A percentile compares a stretch with the other conserved stretches of the same genome.
phyloP scores from a whole-genome alignment of 352 stramenopile genomes.

The Pythium periplocum region DNA sequence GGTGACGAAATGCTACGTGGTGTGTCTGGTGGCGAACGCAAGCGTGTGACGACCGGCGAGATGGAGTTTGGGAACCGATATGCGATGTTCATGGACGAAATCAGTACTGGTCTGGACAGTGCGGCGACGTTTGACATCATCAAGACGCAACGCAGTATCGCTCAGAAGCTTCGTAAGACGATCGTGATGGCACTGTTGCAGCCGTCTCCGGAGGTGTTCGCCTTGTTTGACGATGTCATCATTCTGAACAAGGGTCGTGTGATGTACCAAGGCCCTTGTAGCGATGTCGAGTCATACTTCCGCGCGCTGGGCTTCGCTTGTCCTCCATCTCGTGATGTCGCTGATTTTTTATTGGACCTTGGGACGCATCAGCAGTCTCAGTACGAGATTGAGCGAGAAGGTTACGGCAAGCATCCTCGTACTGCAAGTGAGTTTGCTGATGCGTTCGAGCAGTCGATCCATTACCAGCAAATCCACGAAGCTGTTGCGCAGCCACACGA shows the following conservation, averaged over 20 bases:
- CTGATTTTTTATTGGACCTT: slow-evolving; percentile 22
- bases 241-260: slow-evolving; percentile 37
- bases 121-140: slow-evolving; percentile 89
- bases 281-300: slow-evolving; percentile 28
- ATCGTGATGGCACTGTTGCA: slow-evolving; percentile 23
- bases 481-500: slow-evolving; percentile 85
- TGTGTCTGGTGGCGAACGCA: slow-evolving; percentile 57
- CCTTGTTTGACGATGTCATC: slow-evolving; percentile 30
- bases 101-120: slow-evolving; percentile 90
- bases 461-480: slow-evolving; percentile 30
- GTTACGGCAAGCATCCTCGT: background rate
- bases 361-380: slow-evolving; percentile 14
- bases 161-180: slow-evolving; percentile 18
- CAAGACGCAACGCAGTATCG: slow-evolving; percentile 30
- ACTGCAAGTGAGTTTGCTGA: slow-evolving; percentile 15
- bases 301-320: slow-evolving; percentile 21
- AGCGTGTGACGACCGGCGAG: slow-evolving; percentile 62
- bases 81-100: slow-evolving; percentile 84
- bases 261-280: slow-evolving; percentile 34
- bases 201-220: slow-evolving; percentile 23
- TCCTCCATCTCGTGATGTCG: slow-evolving; percentile 21
- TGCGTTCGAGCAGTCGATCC: slow-evolving; percentile 16
- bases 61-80: slow-evolving; percentile 71
- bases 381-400: background rate
- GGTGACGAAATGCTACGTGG: slow-evolving; percentile 47